These are phyloP conservation scores for Heliosperma pusillum DNA, from an alignment of 148 eudicot genomes.

Conservation along the genomic window DNA sequence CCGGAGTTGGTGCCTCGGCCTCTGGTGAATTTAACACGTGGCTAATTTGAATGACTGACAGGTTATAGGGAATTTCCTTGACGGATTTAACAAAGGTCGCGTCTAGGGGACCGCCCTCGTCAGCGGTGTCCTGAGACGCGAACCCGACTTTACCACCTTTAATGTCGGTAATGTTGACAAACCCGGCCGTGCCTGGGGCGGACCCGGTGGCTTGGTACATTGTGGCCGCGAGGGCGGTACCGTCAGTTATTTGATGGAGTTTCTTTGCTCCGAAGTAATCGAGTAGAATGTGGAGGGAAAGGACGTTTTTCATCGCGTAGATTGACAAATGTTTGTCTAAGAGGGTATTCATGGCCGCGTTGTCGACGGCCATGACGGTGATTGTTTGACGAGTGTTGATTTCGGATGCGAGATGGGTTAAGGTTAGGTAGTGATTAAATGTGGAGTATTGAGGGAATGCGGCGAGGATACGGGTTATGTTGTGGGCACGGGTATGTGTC, in stretches of 20 bases:
- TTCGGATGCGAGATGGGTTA: conserved; percentile 84
- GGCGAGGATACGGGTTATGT: conserved; percentile 69
- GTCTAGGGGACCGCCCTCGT: conserved; percentile 27
- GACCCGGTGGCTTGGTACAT: conserved; percentile 92
- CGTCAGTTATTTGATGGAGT: conserved; percentile 81
- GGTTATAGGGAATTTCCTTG: conserved; percentile 64
- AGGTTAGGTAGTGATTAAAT: conserved; percentile 87
- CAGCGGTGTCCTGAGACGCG: conserved; percentile 48
- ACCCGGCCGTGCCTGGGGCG: conserved; percentile 74
- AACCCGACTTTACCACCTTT: conserved; percentile 89
- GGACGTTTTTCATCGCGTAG: conserved; percentile 55
- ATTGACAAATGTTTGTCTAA: conserved; percentile 51
- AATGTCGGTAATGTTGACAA: conserved; percentile 78
- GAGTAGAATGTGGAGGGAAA: conserved; percentile 79
- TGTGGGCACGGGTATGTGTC: conserved; percentile 41
- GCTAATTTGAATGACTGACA: conserved; percentile 77
- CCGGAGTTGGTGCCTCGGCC: conserved; percentile 20
- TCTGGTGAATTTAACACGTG: conserved; percentile 50
- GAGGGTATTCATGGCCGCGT: conserved; percentile 55
- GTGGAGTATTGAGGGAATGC: conserved; percentile 62
- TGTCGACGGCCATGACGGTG: conserved; percentile 87
- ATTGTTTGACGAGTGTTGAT: conserved; percentile 73
- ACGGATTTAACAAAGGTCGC: conserved; percentile 65
- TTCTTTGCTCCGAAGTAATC: conserved; percentile 94
- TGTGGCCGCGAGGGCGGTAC: conserved; percentile 86